phyloP scores from a whole-genome alignment of 495 filamentous ascomycete species.

The Bryoglossum gracile region DNA sequence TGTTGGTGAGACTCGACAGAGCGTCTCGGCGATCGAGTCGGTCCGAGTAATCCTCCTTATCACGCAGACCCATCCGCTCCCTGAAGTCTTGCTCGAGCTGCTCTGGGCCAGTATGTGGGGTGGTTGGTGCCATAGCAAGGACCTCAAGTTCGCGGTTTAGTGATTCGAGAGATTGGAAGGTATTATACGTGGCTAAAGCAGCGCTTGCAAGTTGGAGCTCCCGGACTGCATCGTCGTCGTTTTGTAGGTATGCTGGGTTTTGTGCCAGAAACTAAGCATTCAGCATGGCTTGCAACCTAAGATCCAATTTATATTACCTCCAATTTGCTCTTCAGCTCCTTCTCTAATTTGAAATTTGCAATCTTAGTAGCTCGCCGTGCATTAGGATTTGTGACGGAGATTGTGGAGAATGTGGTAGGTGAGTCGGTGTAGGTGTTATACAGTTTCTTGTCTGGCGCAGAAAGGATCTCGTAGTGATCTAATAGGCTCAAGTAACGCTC shows the following conservation, averaged over 20 bases:
- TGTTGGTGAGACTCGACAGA: conserved; percentile 40
- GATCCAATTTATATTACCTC: no score
- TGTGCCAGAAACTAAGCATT: conserved; percentile 47
- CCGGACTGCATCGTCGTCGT: conserved; percentile 72
- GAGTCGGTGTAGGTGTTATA: conserved; percentile 62
- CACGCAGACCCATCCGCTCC: conserved; percentile 37
- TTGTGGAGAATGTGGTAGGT: conserved; percentile 60
- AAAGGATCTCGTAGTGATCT: conserved; percentile 71
- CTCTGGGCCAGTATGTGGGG: conserved; percentile 21
- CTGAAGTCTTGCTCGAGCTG: conserved; percentile 33
- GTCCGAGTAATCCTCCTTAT: conserved; percentile 56
- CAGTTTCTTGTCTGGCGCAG: conserved; percentile 57
- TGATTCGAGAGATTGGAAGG: conserved; percentile 79
- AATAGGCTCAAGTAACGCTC: conserved; percentile 70
- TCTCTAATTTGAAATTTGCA: conserved; percentile 74
- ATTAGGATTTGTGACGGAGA: conserved; percentile 60
- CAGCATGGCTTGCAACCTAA: no score
- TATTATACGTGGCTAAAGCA: conserved; percentile 62
- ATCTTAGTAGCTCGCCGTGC: conserved; percentile 77
- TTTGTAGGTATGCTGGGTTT: conserved; percentile 51
- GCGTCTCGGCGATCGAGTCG: conserved; percentile 62
- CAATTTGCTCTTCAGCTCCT: conserved; percentile 75
- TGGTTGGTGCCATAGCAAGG: conserved; percentile 56
- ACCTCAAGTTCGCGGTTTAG: conserved; percentile 79
- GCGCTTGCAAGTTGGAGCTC: conserved; percentile 70